Conservation (phyloP, 169 alveolate species). For the Plasmodium adleri region DNA sequence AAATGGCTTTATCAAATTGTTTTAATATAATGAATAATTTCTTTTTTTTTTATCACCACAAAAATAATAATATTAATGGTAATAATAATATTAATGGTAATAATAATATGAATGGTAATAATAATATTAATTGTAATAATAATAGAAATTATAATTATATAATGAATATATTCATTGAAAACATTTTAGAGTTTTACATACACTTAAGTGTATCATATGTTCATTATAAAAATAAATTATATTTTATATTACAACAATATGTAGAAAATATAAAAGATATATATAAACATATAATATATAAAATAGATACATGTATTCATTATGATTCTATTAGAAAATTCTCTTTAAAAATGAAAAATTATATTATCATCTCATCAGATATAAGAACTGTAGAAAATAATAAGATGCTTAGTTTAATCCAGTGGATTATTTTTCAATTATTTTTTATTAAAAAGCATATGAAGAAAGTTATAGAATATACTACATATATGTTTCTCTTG, state of each 20-base stretch:
- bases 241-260: background rate
- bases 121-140: background rate
- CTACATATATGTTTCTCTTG: conserved; percentile 29
- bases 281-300: background rate
- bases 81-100: too few relatives aligned
- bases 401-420: background rate
- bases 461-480: background rate
- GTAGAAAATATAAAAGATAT: background rate
- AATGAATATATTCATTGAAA: conserved; percentile 14
- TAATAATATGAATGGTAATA: too few relatives aligned
- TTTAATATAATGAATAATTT: conserved; percentile 21
- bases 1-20: conserved; percentile 17
- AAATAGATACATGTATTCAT: background rate
- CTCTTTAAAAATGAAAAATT: background rate
- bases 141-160: background rate
- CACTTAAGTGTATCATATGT: conserved; percentile 23
- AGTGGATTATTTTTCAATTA: conserved; percentile 49
- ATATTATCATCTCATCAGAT: background rate
- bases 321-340: background rate
- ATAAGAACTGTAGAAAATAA: background rate
- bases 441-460: conserved; percentile 43
- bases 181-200: conserved; percentile 35
- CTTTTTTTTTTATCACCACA: conserved; percentile 11
- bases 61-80: too few relatives aligned
- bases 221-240: conserved; percentile 13